Base-by-base conservation (phyloP, 306 rosid species). In the Macrotyloma uniflorum region DNA sequence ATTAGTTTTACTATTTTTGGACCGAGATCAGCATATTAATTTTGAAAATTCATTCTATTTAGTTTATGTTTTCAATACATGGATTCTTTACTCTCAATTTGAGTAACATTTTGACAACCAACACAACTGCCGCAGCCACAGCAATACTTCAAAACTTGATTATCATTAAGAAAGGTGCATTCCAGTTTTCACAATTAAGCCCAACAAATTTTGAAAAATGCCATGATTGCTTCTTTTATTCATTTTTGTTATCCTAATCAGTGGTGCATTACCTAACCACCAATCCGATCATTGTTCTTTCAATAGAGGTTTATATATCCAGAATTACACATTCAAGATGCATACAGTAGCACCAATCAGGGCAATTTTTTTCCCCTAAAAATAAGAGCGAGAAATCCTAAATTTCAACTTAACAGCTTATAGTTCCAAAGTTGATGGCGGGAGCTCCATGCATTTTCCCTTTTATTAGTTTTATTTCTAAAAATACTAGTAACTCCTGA, bases 141-240 rank as follows among this genome's bases (percentile, higher is more conserved):
- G 18, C 24, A 20, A n/a, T 35, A 47, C 62, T 24, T 57, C 33
- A 55, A 76, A n/a, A 59, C 24, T 45, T 23, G 65, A 55, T 16
- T 66, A 51, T 76, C 30, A 42, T 33, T 10, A 53, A 65, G 57
- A 49, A 70, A 51, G 51, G 43, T 53, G 74, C 32, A 51, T 50
- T 64, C 36, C 26, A 75, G 18, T 63, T 53, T 35, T 20, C 38
- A 20, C 14, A 32, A 47, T 40, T 67, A 51, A 23, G 22, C 53
- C 47, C 54, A 28, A 36, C 8, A 8, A 36, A 7, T 11, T 62
- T 59, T 36, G 8, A 24, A 24, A 36, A 42, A 42, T 55, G 40
- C 30, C 55, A 18, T 36, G 8, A 74, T n/a, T 19, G 70, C 19
- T 23, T 23, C 19, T 40, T 57, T 42, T 42, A 24, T 74, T 43